These are phyloP conservation scores for Colletotrichum tofieldiae DNA, from an alignment of 2,329 filamentous ascomycete species.

Conservation along the genomic window DNA sequence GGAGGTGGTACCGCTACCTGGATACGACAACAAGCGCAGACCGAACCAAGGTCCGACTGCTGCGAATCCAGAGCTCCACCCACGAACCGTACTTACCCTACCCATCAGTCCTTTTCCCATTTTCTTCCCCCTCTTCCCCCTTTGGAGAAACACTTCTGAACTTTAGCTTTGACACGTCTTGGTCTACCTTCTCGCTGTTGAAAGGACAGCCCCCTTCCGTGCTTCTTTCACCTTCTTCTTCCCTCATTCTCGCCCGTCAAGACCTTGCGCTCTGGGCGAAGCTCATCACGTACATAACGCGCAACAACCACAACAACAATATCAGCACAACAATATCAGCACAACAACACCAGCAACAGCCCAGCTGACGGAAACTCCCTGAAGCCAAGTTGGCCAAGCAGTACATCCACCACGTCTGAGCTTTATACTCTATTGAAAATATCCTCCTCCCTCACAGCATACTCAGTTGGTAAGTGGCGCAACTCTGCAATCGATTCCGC, in stretches of 20 bases:
- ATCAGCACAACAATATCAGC: not conserved
- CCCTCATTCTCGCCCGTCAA: not conserved
- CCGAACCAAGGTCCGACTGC: constrained; percentile 19
- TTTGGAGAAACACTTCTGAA: constrained; percentile 19
- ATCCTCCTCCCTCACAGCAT: not conserved
- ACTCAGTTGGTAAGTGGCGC: constrained; percentile 35
- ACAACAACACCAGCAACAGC: not conserved
- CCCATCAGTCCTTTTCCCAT: constrained; percentile 11
- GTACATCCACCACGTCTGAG: not conserved
- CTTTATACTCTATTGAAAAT: not conserved
- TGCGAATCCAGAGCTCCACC: constrained; percentile 28
- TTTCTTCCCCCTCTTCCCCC: constrained; percentile 21
- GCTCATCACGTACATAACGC: not conserved
- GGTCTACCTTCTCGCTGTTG: not conserved
- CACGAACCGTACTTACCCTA: constrained; percentile 30
- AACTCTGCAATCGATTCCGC: constrained; percentile 11
- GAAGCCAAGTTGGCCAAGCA: not conserved
- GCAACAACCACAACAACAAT: constrained; percentile 1
- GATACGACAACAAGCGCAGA: constrained; percentile 21
- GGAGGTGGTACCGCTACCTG: constrained; percentile 15
- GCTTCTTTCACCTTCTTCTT: constrained; percentile 4
- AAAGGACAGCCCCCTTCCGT: not conserved
- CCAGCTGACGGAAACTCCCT: not conserved
- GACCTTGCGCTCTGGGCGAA: not conserved
- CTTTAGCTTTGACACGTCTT: constrained; percentile 24